A percentile compares a stretch with the other conserved stretches of the same genome.
Evolutionary conservation across 78 protist genomes (phyloP).

Genomic region (Anaeramoeba flamelloides): DNA sequence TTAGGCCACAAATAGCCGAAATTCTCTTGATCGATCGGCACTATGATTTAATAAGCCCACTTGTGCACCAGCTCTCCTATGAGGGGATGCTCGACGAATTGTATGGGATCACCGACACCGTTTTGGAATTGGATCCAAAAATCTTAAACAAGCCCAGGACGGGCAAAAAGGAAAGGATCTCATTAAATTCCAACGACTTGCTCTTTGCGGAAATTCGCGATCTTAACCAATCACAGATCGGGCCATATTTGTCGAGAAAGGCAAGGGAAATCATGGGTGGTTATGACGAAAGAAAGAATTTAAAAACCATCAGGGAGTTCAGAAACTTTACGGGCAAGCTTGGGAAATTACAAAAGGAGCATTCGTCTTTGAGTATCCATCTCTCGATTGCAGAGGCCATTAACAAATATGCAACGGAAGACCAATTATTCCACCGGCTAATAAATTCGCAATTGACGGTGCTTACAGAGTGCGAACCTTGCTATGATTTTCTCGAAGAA

Average conservation of each 20-base stretch:
- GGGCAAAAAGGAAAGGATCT: neutral
- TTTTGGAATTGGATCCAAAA: neutral
- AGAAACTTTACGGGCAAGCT: conserved; percentile 33
- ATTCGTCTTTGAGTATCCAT: neutral
- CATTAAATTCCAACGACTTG: no score
- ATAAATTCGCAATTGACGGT: no score
- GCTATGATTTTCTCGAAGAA: conserved; percentile 41
- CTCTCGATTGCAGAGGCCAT: no score
- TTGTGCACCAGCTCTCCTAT: conserved; percentile 53
- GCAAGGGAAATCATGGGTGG: conserved; percentile 21
- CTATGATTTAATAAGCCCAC: conserved; percentile 24
- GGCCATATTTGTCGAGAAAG: conserved; percentile 27
- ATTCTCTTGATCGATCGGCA: conserved; percentile 61
- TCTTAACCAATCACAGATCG: conserved; percentile 31
- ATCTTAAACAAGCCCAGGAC: neutral
- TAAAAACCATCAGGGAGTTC: conserved; percentile 26
- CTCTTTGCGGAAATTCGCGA: no score
- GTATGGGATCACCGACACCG: conserved; percentile 39
- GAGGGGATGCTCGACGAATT: conserved; percentile 81
- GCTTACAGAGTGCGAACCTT: no score
- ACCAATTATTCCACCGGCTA: no score
- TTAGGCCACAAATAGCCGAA: conserved; percentile 34
- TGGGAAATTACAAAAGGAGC: conserved; percentile 22
- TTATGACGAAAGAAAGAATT: conserved; percentile 21
- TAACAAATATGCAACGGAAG: no score